Evolutionary conservation across 1,139 yeast genomes (phyloP).

Genomic region (Schizosaccharomyces versatilis): DNA sequence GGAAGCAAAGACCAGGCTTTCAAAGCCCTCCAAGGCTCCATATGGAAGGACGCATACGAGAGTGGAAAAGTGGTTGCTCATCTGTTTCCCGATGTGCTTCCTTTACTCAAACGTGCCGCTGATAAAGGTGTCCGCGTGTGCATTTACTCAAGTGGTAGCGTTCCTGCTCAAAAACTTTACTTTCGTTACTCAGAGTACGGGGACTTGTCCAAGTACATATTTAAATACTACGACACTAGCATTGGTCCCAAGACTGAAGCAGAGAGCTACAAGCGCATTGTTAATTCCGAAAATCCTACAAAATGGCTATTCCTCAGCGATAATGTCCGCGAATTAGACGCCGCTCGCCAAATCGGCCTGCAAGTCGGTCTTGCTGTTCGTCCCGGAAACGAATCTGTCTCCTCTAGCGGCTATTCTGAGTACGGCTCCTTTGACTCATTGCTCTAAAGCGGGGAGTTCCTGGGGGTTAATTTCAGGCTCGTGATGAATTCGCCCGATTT

Average conservation of each 20-base stretch:
- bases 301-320: slow-evolving; percentile 54
- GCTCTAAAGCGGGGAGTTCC: background rate
- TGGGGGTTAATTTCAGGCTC: no score
- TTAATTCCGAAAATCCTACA: slow-evolving; percentile 24
- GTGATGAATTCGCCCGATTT: no score
- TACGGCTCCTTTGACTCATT: background rate
- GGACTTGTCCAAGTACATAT: slow-evolving; percentile 28
- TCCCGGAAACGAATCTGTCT: slow-evolving; percentile 45
- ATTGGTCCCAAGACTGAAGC: slow-evolving; percentile 49
- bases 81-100: slow-evolving; percentile 48
- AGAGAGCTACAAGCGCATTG: slow-evolving; percentile 37
- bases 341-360: slow-evolving; percentile 52
- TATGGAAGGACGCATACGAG: slow-evolving; percentile 66
- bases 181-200: slow-evolving; percentile 36
- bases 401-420: background rate
- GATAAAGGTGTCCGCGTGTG: slow-evolving; percentile 24
- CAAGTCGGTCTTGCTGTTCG: slow-evolving; percentile 37
- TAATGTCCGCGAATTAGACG: slow-evolving; percentile 26
- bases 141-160: slow-evolving; percentile 82
- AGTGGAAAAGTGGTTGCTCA: slow-evolving; percentile 60
- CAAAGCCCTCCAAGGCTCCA: slow-evolving; percentile 59
- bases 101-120: slow-evolving; percentile 23
- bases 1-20: slow-evolving; percentile 63
- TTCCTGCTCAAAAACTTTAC: slow-evolving; percentile 61
- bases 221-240: slow-evolving; percentile 65